phyloP scores from a whole-genome alignment of 2,329 filamentous ascomycete species.

The Clonostachys chloroleuca region DNA sequence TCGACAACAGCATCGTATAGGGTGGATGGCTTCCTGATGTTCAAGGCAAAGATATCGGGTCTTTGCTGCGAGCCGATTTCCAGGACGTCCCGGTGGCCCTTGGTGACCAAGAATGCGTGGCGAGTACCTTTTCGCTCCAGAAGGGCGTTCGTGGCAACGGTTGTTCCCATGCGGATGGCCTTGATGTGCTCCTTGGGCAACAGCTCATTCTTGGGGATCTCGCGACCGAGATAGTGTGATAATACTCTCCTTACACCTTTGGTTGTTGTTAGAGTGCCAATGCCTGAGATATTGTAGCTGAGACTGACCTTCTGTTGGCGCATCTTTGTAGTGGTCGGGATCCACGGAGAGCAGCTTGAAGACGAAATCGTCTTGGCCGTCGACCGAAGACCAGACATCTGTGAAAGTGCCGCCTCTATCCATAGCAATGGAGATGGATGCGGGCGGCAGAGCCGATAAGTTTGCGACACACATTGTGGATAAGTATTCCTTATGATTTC shows the following conservation, averaged over 20 bases:
- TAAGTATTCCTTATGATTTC: too few relatives aligned
- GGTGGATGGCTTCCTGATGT: conserved; percentile 63
- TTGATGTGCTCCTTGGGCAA: conserved; percentile 36
- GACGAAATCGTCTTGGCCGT: conserved; percentile 59
- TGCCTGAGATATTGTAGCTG: conserved; percentile 20
- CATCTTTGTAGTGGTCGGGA: conserved; percentile 67
- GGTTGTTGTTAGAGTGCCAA: too few relatives aligned
- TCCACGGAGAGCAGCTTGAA: conserved; percentile 72
- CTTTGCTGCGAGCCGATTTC: conserved; percentile 70
- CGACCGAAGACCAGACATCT: conserved; percentile 64
- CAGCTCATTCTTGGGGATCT: conserved; percentile 23
- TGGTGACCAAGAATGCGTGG: conserved; percentile 66
- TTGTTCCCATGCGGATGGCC: conserved; percentile 72
- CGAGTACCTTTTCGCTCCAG: conserved; percentile 69
- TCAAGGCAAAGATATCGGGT: conserved; percentile 69
- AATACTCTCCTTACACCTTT: conserved; percentile 51
- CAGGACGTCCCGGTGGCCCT: conserved; percentile 68
- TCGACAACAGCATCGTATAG: conserved; percentile 68
- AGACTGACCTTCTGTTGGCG: conserved; percentile 45
- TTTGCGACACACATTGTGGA: too few relatives aligned
- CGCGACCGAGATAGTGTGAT: conserved; percentile 19
- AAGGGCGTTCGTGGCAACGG: conserved; percentile 73
- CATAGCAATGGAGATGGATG: too few relatives aligned
- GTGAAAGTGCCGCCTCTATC: conserved; percentile 54
- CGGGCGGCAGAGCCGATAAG: too few relatives aligned